Base-by-base conservation (phyloP, 2,329 filamentous ascomycete species). In the Biscogniauxia marginata region DNA sequence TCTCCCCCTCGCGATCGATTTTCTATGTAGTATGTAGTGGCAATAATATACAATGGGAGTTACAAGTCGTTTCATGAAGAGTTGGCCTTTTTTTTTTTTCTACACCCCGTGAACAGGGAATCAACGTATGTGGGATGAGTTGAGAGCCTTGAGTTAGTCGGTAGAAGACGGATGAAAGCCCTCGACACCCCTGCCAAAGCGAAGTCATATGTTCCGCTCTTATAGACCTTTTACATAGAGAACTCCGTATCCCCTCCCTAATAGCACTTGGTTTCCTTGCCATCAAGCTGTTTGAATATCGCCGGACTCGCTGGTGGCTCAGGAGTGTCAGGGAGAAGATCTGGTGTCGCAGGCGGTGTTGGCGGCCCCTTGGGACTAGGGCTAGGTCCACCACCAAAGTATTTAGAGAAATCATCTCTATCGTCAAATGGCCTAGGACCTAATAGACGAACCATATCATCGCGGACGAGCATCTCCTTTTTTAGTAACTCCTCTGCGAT, bases 401-500 rank as follows among this genome's bases (percentile, higher is more conserved):
- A 99, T 80, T 97, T 97, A 68, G 88, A 81, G 75, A 99, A 98
- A 69, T 98, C 93, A 67, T 90, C 88, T 58, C 84, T 82, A 67
- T 98, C 93, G 44, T 89, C 87, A 67, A 90, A 98, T 13, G 91
- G 91, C 62, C 95, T 79, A 48, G 87, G 87, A 20, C 95, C 95
- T 22, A 99, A 80, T 54, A 99, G 78, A 23, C 95, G 82, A 50
- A 98, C 86, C 84, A 98, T 88, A 74, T 99, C 95, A 67, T 99
- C 95, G 55, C 95, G 84, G 30, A 87, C 87, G 20, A 99, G 82
- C 67, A 97, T 87, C 77, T 99, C 95, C 83, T 97, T 97, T 67
- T 79, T 84, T 61, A 99, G 79, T 56, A 99, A 79, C 76, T 99
- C 95, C 78, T 99, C 93, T 0, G 95, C 95, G 4, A 99, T 85